Base-by-base conservation (phyloP, 805 yeast species). In the Wilhelminamyces savonicus region DNA sequence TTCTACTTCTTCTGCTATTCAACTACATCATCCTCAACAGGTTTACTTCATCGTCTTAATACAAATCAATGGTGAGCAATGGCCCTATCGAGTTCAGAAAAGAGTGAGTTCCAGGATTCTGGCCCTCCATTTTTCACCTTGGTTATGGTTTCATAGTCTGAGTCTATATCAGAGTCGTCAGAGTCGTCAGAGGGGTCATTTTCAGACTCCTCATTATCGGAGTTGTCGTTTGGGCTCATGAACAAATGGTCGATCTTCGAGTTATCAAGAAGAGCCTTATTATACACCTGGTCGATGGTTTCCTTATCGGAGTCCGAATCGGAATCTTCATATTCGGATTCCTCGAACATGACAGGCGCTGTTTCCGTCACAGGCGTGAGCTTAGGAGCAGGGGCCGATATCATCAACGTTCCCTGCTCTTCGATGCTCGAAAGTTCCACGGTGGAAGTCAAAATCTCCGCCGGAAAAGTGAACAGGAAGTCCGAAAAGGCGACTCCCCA, bases 401-500 rank as follows among this genome's bases (percentile, higher is more conserved):
- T 21, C 23, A n/a, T 21, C 23, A n/a, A 21, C 13, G n/a, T 9
- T 11, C 5, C 8, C n/a, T 11, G 23, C n/a, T 5, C 8, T n/a
- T 5, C 7, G 22, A 21, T 12, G 12, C 34, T 34, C 3, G 38
- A 35, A 12, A 50, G 28, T 3, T 26, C 26, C 3, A 58, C 42
- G 1, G 67, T 59, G 2, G 66, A 58, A 0, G 69, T 56, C 9
- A 64, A 30, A 13, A 59, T 39, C 14, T 57, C 62, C 3, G 43
- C 36, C 0, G 71, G 71, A 23, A 65, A 56, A 3, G 30, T 23
- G 31, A 53, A 50, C 18, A 31, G 32, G 7, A 35, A 32, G 32
- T 65, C 71, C 2, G 66, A 56, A 8, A 59, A 38, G 2, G 63
- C 67, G 14, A 61, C 60, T 4, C 55, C 67, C 71, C 71, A 65